Conservation (phyloP, 2,329 filamentous ascomycete genomes). For the Lachnellula occidentalis region DNA sequence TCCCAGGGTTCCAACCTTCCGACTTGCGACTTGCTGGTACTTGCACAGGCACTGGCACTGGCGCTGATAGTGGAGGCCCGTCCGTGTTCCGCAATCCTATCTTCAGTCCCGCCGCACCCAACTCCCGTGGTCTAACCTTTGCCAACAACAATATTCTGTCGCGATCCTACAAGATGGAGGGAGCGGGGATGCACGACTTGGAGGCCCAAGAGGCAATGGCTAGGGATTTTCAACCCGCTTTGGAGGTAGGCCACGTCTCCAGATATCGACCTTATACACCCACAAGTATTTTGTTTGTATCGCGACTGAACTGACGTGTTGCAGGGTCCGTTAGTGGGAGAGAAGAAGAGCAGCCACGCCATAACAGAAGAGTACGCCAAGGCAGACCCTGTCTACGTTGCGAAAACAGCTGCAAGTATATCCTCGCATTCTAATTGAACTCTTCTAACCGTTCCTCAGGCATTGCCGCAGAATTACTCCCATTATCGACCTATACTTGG, state of each 20-base stretch:
- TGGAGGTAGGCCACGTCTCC: constrained; percentile 40
- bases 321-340: constrained; percentile 78
- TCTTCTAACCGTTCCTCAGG: constrained; percentile 42
- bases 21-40: not conserved
- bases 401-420: constrained; percentile 74
- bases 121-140: constrained; percentile 4
- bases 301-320: constrained; percentile 23
- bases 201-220: constrained; percentile 56
- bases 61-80: constrained; percentile 14
- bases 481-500: constrained; percentile 84
- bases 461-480: constrained; percentile 76
- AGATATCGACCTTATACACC: too few relatives aligned
- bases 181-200: constrained; percentile 18
- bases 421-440: constrained; percentile 1
- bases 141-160: constrained; percentile 9
- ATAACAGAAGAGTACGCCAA: constrained; percentile 84
- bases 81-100: constrained; percentile 22
- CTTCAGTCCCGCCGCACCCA: constrained; percentile 18
- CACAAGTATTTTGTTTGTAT: too few relatives aligned
- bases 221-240: constrained; percentile 51
- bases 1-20: constrained; percentile 16
- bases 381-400: constrained; percentile 76
- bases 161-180: constrained; percentile 23
- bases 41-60: not conserved
- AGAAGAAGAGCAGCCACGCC: constrained; percentile 67